Conservation (phyloP, 805 yeast species). For the Metschnikowia cerradonensis region DNA sequence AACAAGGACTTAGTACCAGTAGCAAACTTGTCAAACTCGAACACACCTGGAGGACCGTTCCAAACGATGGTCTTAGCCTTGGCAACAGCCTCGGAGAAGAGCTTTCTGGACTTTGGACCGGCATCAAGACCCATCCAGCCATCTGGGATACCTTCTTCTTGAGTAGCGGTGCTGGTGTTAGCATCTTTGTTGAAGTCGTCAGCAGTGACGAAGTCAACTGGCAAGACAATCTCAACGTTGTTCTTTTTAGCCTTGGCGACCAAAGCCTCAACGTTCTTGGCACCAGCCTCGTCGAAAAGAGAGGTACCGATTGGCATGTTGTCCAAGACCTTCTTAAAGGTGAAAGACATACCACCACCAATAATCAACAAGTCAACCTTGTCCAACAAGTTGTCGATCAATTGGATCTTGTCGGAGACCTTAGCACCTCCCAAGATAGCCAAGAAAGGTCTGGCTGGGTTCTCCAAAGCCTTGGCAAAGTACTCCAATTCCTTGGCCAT, state of each 20-base stretch:
- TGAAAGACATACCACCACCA: slow-evolving; percentile 99
- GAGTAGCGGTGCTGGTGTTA: slow-evolving; percentile 74
- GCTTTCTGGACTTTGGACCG: slow-evolving; percentile 84
- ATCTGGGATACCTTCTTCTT: slow-evolving; percentile 89
- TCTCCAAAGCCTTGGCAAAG: slow-evolving; percentile 97
- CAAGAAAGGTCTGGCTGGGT: slow-evolving; percentile 96
- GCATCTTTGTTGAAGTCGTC: slow-evolving; percentile 94
- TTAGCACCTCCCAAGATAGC: slow-evolving; percentile 99
- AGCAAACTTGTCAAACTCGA: slow-evolving; percentile 92
- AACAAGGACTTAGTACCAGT: slow-evolving; percentile 87
- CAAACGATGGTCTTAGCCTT: slow-evolving; percentile 97
- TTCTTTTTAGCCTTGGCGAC: slow-evolving; percentile 95
- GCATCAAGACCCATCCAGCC: slow-evolving; percentile 94
- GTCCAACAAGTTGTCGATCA: slow-evolving; percentile 93
- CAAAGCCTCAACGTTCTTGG: slow-evolving; percentile 89
- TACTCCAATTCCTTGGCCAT: slow-evolving; percentile 95
- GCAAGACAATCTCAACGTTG: slow-evolving; percentile 89
- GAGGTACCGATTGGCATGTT: slow-evolving; percentile 88
- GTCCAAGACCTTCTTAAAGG: slow-evolving; percentile 92
- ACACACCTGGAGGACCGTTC: slow-evolving; percentile 99
- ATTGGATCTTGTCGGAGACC: slow-evolving; percentile 97
- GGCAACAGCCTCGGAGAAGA: slow-evolving; percentile 78
- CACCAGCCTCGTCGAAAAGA: slow-evolving; percentile 88
- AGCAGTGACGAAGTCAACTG: slow-evolving; percentile 94
- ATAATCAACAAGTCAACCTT: slow-evolving; percentile 92